phyloP scores from a whole-genome alignment of 495 filamentous ascomycete species.

The Aspergillus nidulans region DNA sequence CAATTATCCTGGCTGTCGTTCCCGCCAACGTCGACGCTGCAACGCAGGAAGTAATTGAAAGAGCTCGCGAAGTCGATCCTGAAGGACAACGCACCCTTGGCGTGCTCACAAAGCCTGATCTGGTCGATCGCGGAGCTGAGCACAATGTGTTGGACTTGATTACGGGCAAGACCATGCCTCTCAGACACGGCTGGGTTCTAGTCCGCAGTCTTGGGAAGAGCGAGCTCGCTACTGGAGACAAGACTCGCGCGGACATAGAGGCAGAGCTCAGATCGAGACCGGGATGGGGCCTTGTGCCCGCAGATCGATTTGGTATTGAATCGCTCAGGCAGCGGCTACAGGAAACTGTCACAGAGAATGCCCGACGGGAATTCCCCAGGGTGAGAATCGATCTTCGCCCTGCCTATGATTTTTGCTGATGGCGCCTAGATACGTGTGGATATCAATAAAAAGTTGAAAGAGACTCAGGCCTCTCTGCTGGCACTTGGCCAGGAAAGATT shows the following conservation, averaged over 20 bases:
- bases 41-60: constrained; percentile 54
- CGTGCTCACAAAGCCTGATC: constrained; percentile 59
- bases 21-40: constrained; percentile 61
- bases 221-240: constrained; percentile 12
- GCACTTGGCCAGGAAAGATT: constrained; percentile 43
- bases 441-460: constrained; percentile 34
- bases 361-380: constrained; percentile 12
- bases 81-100: constrained; percentile 51
- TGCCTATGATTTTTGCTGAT: neutral
- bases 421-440: constrained; percentile 39
- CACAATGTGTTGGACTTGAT: constrained; percentile 43
- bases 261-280: constrained; percentile 14
- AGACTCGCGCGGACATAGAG: constrained; percentile 23
- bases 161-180: constrained; percentile 31
- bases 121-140: constrained; percentile 26
- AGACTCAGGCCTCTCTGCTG: constrained; percentile 26
- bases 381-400: neutral
- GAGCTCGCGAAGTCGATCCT: constrained; percentile 48
- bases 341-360: constrained; percentile 14
- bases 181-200: constrained; percentile 53
- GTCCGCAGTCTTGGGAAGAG: constrained; percentile 49
- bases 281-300: constrained; percentile 43
- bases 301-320: constrained; percentile 46
- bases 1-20: constrained; percentile 56
- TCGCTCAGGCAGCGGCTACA: constrained; percentile 36